These are phyloP conservation scores for Pholiota conissans DNA, from an alignment of 768 basidiomycete genomes.

Conservation along the genomic window DNA sequence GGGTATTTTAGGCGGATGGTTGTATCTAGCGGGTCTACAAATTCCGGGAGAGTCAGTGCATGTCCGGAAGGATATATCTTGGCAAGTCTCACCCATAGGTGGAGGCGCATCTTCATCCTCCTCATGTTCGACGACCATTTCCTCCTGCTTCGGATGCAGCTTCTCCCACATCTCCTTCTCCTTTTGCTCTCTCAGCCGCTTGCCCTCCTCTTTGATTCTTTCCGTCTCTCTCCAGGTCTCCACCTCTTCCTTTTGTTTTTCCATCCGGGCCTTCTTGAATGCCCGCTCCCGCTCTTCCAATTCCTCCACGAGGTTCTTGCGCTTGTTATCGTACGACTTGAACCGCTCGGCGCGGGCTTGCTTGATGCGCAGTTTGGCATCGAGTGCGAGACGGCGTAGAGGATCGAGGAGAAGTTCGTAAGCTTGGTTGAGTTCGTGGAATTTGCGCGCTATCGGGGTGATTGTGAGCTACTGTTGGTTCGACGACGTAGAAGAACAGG, in stretches of 20 bases:
- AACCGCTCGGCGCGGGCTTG: constrained; percentile 71
- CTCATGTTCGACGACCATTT: constrained; percentile 29
- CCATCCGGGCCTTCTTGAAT: constrained; percentile 69
- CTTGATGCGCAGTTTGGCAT: constrained; percentile 74
- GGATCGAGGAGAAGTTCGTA: constrained; percentile 84
- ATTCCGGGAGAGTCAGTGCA: constrained; percentile 5
- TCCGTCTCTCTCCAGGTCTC: constrained; percentile 62
- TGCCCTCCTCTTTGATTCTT: constrained; percentile 73
- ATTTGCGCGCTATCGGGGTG: constrained; percentile 57
- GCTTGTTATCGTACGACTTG: constrained; percentile 67
- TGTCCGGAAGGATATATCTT: neutral
- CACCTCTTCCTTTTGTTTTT: constrained; percentile 59
- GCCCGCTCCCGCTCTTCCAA: constrained; percentile 77
- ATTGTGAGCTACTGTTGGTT: neutral
- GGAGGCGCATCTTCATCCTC: constrained; percentile 50
- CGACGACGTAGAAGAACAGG: neutral
- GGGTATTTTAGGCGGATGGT: constrained; percentile 74
- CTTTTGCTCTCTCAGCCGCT: constrained; percentile 64
- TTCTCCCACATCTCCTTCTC: constrained; percentile 50
- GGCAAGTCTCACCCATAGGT: constrained; percentile 42
- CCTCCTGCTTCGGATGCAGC: constrained; percentile 34
- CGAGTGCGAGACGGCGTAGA: constrained; percentile 71
- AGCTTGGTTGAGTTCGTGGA: constrained; percentile 82
- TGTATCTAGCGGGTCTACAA: constrained; percentile 65
- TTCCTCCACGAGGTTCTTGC: constrained; percentile 74